Conservation (phyloP, 1,284 basidiomycete species). For the Pseudomicrostroma phylloplanum region DNA sequence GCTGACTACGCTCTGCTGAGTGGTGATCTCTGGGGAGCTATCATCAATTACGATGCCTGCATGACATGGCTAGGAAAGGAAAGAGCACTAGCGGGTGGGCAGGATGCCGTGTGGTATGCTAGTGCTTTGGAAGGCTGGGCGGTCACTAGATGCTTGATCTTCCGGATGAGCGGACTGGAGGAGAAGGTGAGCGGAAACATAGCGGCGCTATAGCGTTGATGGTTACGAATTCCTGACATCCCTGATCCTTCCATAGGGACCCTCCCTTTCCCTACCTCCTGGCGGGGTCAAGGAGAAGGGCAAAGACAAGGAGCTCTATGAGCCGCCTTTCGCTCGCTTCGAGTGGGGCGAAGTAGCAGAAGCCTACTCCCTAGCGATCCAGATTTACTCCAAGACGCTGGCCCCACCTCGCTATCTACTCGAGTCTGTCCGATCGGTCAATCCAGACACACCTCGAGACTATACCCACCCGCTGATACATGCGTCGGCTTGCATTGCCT, state of each 20-base stretch:
- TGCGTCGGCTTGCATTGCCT: constrained; percentile 39
- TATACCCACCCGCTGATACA: constrained; percentile 48
- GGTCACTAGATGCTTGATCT: constrained; percentile 36
- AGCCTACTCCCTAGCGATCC: constrained; percentile 41
- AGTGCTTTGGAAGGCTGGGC: constrained; percentile 47
- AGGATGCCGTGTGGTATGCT: constrained; percentile 49
- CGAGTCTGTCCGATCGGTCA: constrained; percentile 34
- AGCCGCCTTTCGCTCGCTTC: constrained; percentile 24
- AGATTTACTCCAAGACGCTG: constrained; percentile 46
- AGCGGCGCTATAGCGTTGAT: too few relatives aligned
- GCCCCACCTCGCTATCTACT: constrained; percentile 41
- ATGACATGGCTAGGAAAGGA: constrained; percentile 35
- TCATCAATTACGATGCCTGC: constrained; percentile 33
- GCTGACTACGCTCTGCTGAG: constrained; percentile 39
- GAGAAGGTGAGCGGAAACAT: constrained; percentile 25
- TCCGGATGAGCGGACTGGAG: constrained; percentile 38
- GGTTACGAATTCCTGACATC: background rate
- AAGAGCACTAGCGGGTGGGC: constrained; percentile 46
- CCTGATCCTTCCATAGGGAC: background rate
- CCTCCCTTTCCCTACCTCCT: constrained; percentile 6
- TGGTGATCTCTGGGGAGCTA: constrained; percentile 44
- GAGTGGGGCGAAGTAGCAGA: constrained; percentile 46
- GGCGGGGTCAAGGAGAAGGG: constrained; percentile 28
- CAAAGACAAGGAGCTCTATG: constrained; percentile 27
- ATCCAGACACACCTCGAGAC: constrained; percentile 44